Base-by-base conservation (phyloP, 139 green algal genomes). In the Chlorella sorokiniana region DNA sequence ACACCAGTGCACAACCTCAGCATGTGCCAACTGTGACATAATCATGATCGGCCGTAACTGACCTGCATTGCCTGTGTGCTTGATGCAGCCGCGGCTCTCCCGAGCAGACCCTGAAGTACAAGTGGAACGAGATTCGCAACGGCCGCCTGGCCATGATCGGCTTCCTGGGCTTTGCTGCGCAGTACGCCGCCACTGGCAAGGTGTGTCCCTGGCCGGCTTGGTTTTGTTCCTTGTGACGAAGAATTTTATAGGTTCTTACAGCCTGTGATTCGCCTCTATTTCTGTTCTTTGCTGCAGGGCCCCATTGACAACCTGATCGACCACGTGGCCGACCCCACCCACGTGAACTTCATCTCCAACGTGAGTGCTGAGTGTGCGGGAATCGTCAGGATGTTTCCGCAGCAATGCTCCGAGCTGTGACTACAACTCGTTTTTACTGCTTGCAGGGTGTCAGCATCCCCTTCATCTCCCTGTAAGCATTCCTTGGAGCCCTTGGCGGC, bases 111-210 rank as follows among this genome's bases (percentile, higher is more conserved):
- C 73, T 79, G 23, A 78, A 94, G 87, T 91, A 94, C 86, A 94
- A 97, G 90, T 48, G 88, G 63, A 96, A 96, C 79, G 95, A 98
- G 88, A 90, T 98, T 87, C 94, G 93, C 84, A 98, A 98, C 87
- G 95, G 92, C 69, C 91, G 95, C 81, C 87, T 98, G 31, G 94
- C 94, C 59, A 95, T 97, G 93, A 4, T 91, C 51, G 89, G 85
- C n/a, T 90, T 91, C 59, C 69, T 96, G 18, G 94, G 94, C 83
- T 98, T 96, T 85, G 89, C 89, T 40, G 90, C 90, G 10, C 93
- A 98, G 91, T 91, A 97, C 86, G 87, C 86, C 33, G 94, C 93
- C 56, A 97, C 92, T 42, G 93, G 93, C 87, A 94, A 89, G 81
- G n/a, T n/a, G n/a, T n/a, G n/a, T n/a, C n/a, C n/a, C n/a, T n/a